Conservation (phyloP, 495 filamentous ascomycete species). For the Hypoxylon subgilvum region DNA sequence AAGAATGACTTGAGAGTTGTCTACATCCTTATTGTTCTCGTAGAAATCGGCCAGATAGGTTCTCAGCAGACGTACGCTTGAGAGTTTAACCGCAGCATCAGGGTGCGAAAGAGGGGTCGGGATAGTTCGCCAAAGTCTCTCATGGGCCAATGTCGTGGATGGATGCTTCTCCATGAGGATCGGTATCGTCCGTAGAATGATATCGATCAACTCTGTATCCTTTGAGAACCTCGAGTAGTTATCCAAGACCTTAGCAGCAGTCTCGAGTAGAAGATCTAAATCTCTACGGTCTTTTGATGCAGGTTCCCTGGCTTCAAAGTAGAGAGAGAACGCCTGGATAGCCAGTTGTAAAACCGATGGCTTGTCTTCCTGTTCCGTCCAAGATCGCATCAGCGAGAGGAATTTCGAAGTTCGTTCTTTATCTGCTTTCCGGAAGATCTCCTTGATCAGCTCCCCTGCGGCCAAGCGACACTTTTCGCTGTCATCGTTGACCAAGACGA, state of each 20-base stretch:
- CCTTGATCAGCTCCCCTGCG: slow-evolving; percentile 77
- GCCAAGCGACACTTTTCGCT: slow-evolving; percentile 83
- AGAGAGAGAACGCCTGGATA: slow-evolving; percentile 80
- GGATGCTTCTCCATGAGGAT: slow-evolving; percentile 73
- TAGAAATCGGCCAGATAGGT: slow-evolving; percentile 80
- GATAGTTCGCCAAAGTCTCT: slow-evolving; percentile 69
- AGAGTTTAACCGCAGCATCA: slow-evolving; percentile 77
- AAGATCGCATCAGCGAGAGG: slow-evolving; percentile 70
- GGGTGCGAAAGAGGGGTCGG: slow-evolving; percentile 72
- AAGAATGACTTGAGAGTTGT: slow-evolving; percentile 64
- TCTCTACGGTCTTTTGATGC: slow-evolving; percentile 66
- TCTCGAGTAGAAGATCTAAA: slow-evolving; percentile 49
- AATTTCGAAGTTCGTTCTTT: slow-evolving; percentile 72
- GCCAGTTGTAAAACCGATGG: slow-evolving; percentile 70
- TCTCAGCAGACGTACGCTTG: slow-evolving; percentile 74
- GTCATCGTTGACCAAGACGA: slow-evolving; percentile 87
- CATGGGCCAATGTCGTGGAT: slow-evolving; percentile 61
- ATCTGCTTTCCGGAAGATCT: slow-evolving; percentile 80
- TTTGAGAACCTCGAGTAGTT: slow-evolving; percentile 45
- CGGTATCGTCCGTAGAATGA: slow-evolving; percentile 68
- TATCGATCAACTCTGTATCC: slow-evolving; percentile 82
- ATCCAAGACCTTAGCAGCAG: slow-evolving; percentile 56
- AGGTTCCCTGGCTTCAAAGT: slow-evolving; percentile 71
- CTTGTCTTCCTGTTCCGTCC: slow-evolving; percentile 76
- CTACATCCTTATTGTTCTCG: slow-evolving; percentile 60